Conservation (phyloP, 2,329 filamentous ascomycete species). For the Coniella vitis region DNA sequence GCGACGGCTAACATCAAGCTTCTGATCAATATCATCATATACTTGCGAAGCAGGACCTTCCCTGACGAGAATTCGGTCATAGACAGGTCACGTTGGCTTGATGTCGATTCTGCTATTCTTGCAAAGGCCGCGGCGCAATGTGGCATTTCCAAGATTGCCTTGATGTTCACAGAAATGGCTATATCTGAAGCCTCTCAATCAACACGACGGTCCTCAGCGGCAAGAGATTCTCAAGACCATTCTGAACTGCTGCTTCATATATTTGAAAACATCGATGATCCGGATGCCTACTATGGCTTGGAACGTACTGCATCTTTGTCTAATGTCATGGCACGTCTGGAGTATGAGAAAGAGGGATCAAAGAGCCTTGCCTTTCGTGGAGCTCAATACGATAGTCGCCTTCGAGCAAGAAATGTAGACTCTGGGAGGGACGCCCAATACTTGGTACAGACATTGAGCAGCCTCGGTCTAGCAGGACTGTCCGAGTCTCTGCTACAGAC, state of each 20-base stretch:
- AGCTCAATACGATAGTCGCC: conserved; percentile 81
- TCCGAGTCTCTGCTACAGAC: conserved; percentile 71
- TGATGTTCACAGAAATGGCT: conserved; percentile 74
- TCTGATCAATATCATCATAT: conserved; percentile 73
- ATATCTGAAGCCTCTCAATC: conserved; percentile 48
- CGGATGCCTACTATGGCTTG: conserved; percentile 91
- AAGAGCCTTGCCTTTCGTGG: conserved; percentile 88
- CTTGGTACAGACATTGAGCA: conserved; percentile 69
- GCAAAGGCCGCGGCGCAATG: conserved; percentile 68
- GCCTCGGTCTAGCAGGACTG: conserved; percentile 76
- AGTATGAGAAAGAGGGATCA: conserved; percentile 81
- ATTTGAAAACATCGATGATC: conserved; percentile 90
- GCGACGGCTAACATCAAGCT: conserved; percentile 61
- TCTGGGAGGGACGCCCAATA: conserved; percentile 57
- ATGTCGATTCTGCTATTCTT: conserved; percentile 67
- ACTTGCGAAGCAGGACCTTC: conserved; percentile 73
- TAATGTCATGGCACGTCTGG: conserved; percentile 73
- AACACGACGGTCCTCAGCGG: conserved; percentile 60
- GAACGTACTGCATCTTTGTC: conserved; percentile 69
- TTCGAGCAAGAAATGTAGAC: conserved; percentile 53
- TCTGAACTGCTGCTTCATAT: conserved; percentile 69
- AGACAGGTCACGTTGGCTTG: conserved; percentile 77
- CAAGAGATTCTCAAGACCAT: conserved; percentile 43
- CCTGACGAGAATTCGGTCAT: conserved; percentile 71
- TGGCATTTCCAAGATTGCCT: conserved; percentile 78